Evolutionary conservation across 1,284 basidiomycete species (phyloP), one percentile per base, ranked within the genome.

Genomic region (Ustilago trichophora): DNA sequence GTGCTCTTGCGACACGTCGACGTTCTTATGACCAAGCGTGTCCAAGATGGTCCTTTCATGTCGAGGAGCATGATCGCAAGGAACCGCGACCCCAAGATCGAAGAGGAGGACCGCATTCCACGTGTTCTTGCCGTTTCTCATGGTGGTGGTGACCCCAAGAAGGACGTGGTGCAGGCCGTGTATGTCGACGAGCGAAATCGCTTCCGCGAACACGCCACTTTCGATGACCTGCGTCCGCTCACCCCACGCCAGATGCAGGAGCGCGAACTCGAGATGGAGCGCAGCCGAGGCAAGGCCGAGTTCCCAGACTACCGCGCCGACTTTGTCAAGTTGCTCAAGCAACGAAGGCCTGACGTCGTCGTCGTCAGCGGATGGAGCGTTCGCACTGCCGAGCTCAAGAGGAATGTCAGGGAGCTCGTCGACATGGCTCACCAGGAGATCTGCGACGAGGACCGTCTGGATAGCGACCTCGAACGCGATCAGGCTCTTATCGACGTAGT

Each of bases 101-200:
- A 87, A 22, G 87, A 90, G 82, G 85, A 86, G 54, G 83, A 85
- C 35, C 91, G 91, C 41, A 87, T 87, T 0, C 89, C 93, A 0
- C 89, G 90, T 7, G 93, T 98, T 4, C 85, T 99, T 33, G 92
- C 95, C 5, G 84, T 97, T 54, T 97, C 95, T 4, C 93, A 93
- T 87, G 96, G 96, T 40, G 90, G 90, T 78, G 96, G 96, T 45
- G 93, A 96, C 73, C 91, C 92, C 33, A 88, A 90, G 72, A 90
- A 90, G 75, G 95, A 98, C 82, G 89, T 90, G 2, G 91, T 97
- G 58, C 88, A 89, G 26, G 84, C 91, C 27, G 90, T 96, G 48
- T 91, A 90, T 82, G 82, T 98, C 46, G 94, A 98, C 77, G 88
- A 92, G 68, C 88, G 88, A 40, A 94, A 94, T 15, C 90, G 91